These are phyloP conservation scores for Quercus agrifolia DNA, from an alignment of 306 rosid species.

Conservation along the genomic window DNA sequence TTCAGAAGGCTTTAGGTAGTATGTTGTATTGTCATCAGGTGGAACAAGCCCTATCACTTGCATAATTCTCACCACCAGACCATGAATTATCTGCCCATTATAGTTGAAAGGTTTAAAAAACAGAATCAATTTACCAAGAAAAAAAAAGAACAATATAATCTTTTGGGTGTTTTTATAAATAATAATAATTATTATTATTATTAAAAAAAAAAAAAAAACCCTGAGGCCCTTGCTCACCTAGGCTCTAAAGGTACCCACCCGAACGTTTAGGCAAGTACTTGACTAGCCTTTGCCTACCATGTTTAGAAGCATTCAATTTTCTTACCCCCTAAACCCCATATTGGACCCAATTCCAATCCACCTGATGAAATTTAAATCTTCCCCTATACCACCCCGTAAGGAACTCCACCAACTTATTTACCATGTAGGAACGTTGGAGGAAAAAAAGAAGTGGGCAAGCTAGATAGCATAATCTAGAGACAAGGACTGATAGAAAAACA, in stretches of 20 bases:
- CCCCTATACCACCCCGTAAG: too few species aligned
- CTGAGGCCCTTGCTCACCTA: too few species aligned
- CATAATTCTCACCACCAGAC: conserved; percentile 88
- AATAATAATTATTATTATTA: too few species aligned
- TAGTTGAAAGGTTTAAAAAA: conserved; percentile 1
- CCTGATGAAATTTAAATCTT: background rate
- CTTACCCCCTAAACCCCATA: background rate
- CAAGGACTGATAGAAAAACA: background rate
- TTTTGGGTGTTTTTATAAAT: background rate
- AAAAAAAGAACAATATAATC: background rate
- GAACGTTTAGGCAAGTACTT: too few species aligned
- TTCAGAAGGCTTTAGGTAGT: conserved; percentile 57
- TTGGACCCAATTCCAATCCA: background rate
- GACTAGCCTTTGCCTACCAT: too few species aligned
- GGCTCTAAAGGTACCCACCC: too few species aligned
- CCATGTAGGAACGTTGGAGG: too few species aligned
- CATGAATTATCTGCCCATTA: conserved; percentile 77
- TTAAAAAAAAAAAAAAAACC: too few species aligned
- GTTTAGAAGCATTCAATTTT: background rate
- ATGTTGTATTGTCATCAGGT: conserved; percentile 51
- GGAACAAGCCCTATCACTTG: conserved; percentile 73
- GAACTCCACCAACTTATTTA: too few species aligned
- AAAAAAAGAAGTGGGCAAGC: too few species aligned
- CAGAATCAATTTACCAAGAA: background rate
- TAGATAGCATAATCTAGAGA: background rate